Evolutionary conservation across 2,329 filamentous ascomycete species (phyloP).

Genomic region (Exophiala sp.): DNA sequence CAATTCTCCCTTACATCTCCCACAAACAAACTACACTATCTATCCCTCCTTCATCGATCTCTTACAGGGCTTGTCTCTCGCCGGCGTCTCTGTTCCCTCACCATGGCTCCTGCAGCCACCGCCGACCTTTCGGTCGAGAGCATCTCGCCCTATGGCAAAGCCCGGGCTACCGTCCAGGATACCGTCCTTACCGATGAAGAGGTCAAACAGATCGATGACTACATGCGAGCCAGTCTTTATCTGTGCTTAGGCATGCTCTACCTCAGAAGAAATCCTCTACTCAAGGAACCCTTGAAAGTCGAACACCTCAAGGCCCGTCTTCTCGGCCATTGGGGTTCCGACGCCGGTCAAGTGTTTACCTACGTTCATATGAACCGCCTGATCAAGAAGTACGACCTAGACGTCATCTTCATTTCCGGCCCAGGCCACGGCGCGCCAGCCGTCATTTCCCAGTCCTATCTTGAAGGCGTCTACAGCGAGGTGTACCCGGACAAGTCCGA

Average conservation of each 20-base stretch:
- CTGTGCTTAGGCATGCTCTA: conserved; percentile 76
- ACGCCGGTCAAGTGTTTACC: conserved; percentile 73
- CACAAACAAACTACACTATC: neutral
- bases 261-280: conserved; percentile 65
- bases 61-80: neutral
- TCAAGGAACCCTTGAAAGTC: conserved; percentile 60
- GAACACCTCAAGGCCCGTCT: conserved; percentile 69
- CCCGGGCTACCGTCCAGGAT: conserved; percentile 59
- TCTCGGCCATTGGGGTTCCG: conserved; percentile 72
- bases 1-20: neutral
- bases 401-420: conserved; percentile 67
- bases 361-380: conserved; percentile 77
- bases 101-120: conserved; percentile 20
- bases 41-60: neutral
- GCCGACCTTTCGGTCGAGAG: conserved; percentile 43
- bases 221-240: conserved; percentile 69
- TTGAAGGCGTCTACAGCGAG: conserved; percentile 71
- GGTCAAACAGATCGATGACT: conserved; percentile 62
- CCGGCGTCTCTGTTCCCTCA: neutral
- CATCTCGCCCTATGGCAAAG: conserved; percentile 59
- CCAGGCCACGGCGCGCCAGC: conserved; percentile 73
- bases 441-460: conserved; percentile 67
- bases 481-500: conserved; percentile 69
- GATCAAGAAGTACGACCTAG: conserved; percentile 71
- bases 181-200: conserved; percentile 60